Conservation (phyloP, 257 asterid species). For the Thymus quinquecostatus region DNA sequence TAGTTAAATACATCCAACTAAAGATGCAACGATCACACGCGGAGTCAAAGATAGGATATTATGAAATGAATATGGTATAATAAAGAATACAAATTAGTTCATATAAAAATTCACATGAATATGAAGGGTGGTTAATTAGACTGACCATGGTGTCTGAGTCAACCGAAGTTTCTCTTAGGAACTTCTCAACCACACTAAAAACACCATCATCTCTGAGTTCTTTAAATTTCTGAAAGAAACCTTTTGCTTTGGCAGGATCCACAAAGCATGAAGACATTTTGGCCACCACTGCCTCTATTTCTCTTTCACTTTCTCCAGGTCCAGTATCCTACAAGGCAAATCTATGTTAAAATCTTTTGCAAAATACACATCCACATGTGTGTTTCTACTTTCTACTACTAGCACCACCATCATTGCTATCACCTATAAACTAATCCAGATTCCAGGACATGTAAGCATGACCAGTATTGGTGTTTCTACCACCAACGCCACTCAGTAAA, state of each 20-base stretch:
- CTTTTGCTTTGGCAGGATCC: conserved; percentile 72
- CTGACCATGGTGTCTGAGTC: conserved; percentile 59
- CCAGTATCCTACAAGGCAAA: conserved; percentile 49
- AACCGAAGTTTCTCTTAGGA: conserved; percentile 45
- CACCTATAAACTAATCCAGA: not conserved
- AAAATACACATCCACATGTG: not conserved
- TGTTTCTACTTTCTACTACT: no score
- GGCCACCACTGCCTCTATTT: conserved; percentile 48
- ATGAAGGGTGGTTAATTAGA: conserved; percentile 23
- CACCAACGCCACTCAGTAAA: not conserved
- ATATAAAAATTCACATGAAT: conserved; percentile 22
- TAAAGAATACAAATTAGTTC: conserved; percentile 1
- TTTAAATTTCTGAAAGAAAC: conserved; percentile 58
- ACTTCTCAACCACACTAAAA: conserved; percentile 44
- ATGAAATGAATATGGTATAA: conserved; percentile 18
- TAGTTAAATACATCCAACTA: conserved; percentile 16
- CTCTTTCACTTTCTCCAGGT: conserved; percentile 52
- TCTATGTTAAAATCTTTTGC: conserved; percentile 10
- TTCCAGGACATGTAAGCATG: conserved; percentile 5
- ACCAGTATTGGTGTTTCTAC: conserved; percentile 8
- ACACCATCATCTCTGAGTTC: conserved; percentile 44
- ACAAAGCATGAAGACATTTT: conserved; percentile 75
- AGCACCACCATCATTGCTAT: not conserved
- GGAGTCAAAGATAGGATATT: not conserved
- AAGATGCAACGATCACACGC: conserved; percentile 6